A percentile compares a stretch with the other conserved stretches of the same genome.
Evolutionary conservation across 2,329 filamentous ascomycete species (phyloP).

Genomic region (Colletotrichum sp.): DNA sequence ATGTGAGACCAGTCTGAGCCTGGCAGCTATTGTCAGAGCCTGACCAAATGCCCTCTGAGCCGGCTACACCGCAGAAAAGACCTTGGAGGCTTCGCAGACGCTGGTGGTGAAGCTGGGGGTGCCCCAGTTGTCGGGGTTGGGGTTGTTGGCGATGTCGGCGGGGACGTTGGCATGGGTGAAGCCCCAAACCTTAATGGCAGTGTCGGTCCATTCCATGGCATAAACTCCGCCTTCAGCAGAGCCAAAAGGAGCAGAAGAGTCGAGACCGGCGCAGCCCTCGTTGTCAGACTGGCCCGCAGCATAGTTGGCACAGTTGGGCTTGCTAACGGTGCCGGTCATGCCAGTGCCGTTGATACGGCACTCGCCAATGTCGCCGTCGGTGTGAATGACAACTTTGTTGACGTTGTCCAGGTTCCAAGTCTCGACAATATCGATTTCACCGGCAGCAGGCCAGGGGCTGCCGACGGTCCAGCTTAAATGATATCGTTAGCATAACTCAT

Average conservation of each 20-base stretch:
- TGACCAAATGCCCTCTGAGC: too few species aligned
- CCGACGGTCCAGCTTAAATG: slow-evolving; percentile 51
- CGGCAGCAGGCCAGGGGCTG: slow-evolving; percentile 61
- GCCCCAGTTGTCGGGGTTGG: slow-evolving; percentile 29
- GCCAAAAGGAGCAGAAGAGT: slow-evolving; percentile 43
- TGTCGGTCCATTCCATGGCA: slow-evolving; percentile 65
- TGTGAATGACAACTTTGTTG: slow-evolving; percentile 67
- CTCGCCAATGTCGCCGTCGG: slow-evolving; percentile 37
- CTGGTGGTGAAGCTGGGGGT: slow-evolving; percentile 28
- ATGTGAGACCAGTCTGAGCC: slow-evolving; percentile 28
- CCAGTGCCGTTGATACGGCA: slow-evolving; percentile 36
- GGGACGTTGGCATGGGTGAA: slow-evolving; percentile 64
- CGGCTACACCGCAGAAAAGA: too few species aligned
- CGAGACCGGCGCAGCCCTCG: slow-evolving; percentile 45
- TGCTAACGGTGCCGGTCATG: slow-evolving; percentile 35
- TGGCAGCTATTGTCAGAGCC: slow-evolving; percentile 29
- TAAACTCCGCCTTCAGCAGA: slow-evolving; percentile 45
- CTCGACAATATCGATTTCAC: slow-evolving; percentile 72
- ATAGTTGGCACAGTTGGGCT: slow-evolving; percentile 45
- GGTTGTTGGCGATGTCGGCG: slow-evolving; percentile 44
- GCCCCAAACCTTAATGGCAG: slow-evolving; percentile 68
- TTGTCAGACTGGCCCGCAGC: slow-evolving; percentile 36
- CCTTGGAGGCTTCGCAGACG: slow-evolving; percentile 29
- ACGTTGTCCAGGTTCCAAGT: slow-evolving; percentile 60
- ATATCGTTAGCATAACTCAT: neutral